Base-by-base conservation (phyloP, 225 moss, liverwort and hornwort species). In the Takakia lepidozioides region DNA sequence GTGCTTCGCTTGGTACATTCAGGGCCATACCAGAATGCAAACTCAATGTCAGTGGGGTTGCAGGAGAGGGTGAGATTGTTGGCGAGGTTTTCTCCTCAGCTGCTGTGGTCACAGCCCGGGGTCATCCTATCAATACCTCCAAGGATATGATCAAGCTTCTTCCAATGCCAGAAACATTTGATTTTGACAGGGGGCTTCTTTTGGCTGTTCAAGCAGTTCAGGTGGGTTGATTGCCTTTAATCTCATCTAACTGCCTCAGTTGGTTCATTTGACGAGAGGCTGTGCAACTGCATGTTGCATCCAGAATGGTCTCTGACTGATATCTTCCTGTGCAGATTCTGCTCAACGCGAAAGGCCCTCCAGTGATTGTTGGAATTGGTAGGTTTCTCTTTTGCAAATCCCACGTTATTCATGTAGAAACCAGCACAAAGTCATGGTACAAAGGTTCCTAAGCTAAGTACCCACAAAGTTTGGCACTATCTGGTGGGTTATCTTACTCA, bases 201-300 rank as follows among this genome's bases (percentile, higher is more conserved):
- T 59, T 87, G 73, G 84, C 87, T 52, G 87, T 87, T 51, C 87
- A 87, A 75, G 87, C 87, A 48, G 76, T 84, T 55, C 74, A 80
- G 75, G 75, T 76, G 53, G 46, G 34, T 43, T 21, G 43, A 43
- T 8, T 17, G 21, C 21, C 18, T 16, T n/a, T 43, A 43, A 21
- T 21, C n/a, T 43, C 9, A 16, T 1, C 34, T 46, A 16, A 22
- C 19, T 57, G 17, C 19, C 27, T 29, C 10, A 28, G 29, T 50
- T 6, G 16, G 24, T 51, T 51, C 30, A 1, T 32, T 32, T 32
- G 32, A 7, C 7, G 32, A 32, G 32, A n/a, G n/a, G n/a, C n/a
- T n/a, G n/a, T n/a, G n/a, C n/a, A n/a, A n/a, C n/a, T n/a, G n/a
- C n/a, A n/a, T n/a, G n/a, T n/a, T n/a, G 27, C 9, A 17, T 14